Evolutionary conservation across 345 rosid species (phyloP), one percentile per base, ranked within the genome.

Genomic region (Gossypioides kirkii): DNA sequence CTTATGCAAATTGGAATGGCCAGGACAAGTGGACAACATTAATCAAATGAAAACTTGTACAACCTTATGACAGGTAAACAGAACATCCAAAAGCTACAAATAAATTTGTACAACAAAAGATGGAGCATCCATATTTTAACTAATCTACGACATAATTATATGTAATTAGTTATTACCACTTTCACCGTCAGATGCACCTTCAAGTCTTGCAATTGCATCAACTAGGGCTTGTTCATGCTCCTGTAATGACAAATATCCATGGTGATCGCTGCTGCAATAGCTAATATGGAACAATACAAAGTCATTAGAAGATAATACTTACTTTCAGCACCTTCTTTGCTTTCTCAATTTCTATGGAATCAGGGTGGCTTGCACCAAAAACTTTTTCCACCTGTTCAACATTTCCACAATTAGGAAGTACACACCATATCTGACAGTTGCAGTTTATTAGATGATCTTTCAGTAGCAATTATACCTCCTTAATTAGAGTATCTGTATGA

Each of bases 141-240:
- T 69, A 72, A 17, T 77, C 11, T 22, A 70, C 70, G 77, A 81
- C 85, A 80, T 75, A 74, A 80, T 83, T 75, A 81, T 78, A 76
- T 79, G 83, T 74, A 85, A 74, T 88, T 78, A 87, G 87, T 84
- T 83, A 88, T 91, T 93, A 90, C 98, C 99, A 70, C 98, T 93
- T 88, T 93, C 98, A 79, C 92, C 97, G 47, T 93, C 99, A 79
- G 98, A 91, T 60, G 94, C 92, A 77, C 88, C 97, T 83, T 91
- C 95, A 53, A 96, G 96, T 86, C 83, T 87, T 14, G 98, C 89
- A 67, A 96, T 96, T 50, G 98, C 99, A 25, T 87, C 90, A 16
- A 90, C 77, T 66, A 96, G 93, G 69, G 96, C 97, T 85, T 83
- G 89, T 81, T 93, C 98, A 53, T 93, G 98, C 43, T 96, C 95